Base-by-base conservation (phyloP, 495 filamentous ascomycete species). In the Saxophila tyrrhenica region DNA sequence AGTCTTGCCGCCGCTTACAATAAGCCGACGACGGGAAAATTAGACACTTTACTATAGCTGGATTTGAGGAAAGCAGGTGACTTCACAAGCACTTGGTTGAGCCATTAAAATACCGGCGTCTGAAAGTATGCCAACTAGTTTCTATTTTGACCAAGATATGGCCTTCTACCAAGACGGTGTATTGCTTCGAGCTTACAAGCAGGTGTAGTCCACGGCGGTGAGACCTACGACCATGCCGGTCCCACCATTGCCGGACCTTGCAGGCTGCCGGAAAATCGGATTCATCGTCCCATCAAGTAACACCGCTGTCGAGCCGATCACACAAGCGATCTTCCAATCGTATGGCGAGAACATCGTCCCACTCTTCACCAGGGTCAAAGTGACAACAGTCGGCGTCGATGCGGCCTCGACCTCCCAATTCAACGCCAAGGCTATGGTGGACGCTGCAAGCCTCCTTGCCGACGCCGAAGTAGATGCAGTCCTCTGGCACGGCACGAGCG, bases 271-370 rank as follows among this genome's bases (percentile, higher is more conserved):
- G 24, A 58, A 58, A 23, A 32, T 58, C 7, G 55, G 55, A 32
- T 58, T 58, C 50, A 58, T 58, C n/a, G 50, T 58, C 22, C 55
- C 55, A 15, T 53, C 49, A 39, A 44, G 25, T 29, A 58, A 58
- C 43, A 53, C 50, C 2, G 55, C 55, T 17, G 50, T 58, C 25
- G 55, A 58, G 38, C 49, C 55, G 1, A 53, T 58, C 22, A 48
- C 50, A 5, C 23, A 22, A 25, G 50, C 50, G 8, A 24, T 58
- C 55, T 41, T 58, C 25, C 39, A 48, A 10, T 52, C 55, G 2
- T 35, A 35, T 13, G n/a, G 35, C 16, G 1, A 20, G 2, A 53
- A 48, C 43, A 53, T 58, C 41, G 53, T 58, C 41, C 38, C 22
- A 20, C 25, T 58, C 25, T 58, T 58, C 45, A 58, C 55, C 20